Base-by-base conservation (phyloP, 768 basidiomycete species). In the Collybiopsis confluens region DNA sequence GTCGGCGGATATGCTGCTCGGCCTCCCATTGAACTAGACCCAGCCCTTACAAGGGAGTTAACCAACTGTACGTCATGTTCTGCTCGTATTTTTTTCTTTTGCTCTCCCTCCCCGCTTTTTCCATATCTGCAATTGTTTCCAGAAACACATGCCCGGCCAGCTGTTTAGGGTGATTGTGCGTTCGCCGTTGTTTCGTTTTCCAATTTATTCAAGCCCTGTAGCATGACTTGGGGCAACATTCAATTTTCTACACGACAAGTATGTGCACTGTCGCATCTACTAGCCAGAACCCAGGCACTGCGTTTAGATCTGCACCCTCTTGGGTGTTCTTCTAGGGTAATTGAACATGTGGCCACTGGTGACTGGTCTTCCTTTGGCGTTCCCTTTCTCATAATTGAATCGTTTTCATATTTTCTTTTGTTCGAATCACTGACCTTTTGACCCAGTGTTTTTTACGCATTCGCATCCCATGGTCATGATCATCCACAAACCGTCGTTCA, bases 401-500 rank as follows among this genome's bases (percentile, higher is more conserved):
- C n/a, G n/a, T 23, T 43, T 20, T 43, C 20, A 16, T 43, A 8
- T 23, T 18, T 50, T 50, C 24, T n/a, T 35, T 38, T 37, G 13
- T 21, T 26, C 42, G 35, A 44, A 18, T 21, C 2, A 54, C 43
- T 54, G 28, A 47, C 30, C 44, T 52, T 45, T 33, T 45, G 37
- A 9, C 4, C 35, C 61, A 91, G 89, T 91, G 9, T 91, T 91
- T 67, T 91, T 92, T 65, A 78, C 90, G 23, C 87, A 88, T 65
- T 86, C 85, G 59, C 87, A 91, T 62, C 90, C 90, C 21, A 81
- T 84, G 56, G 81, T 86, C 35, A 77, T 84, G 60, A 75, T 91
- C 56, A 79, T 92, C 43, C 90, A 92, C 68, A 88, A 88, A 49
- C 85, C 90, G 20, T 82, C 85, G 7, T 92, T 92, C 61, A 74